A percentile compares a stretch with the other conserved stretches of the same genome.
Evolutionary conservation across 2,329 filamentous ascomycete species (phyloP).

Genomic region (Pyrenochaeta sp.): DNA sequence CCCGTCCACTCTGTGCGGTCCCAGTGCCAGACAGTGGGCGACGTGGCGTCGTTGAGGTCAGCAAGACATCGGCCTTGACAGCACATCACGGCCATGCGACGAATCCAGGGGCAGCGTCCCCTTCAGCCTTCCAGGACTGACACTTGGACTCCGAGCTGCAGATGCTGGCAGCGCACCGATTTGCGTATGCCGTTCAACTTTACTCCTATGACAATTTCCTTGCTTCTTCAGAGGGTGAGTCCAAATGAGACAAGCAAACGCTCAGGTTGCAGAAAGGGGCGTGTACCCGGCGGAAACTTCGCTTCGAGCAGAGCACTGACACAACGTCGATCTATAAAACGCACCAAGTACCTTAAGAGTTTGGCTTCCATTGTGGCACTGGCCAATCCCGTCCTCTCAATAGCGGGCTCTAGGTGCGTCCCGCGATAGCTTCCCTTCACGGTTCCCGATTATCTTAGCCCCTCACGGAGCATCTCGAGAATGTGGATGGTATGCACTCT

Average conservation of each 20-base stretch:
- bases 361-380: slow-evolving; percentile 27
- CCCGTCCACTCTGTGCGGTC: slow-evolving; percentile 23
- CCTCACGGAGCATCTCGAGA: background rate
- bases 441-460: slow-evolving; percentile 21
- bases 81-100: slow-evolving; percentile 15
- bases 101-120: slow-evolving; percentile 20
- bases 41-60: slow-evolving; percentile 35
- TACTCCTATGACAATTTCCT: slow-evolving; percentile 13
- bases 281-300: slow-evolving; percentile 31
- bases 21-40: slow-evolving; percentile 17
- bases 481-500: slow-evolving; percentile 6
- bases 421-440: slow-evolving; percentile 34
- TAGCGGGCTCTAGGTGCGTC: slow-evolving; percentile 41
- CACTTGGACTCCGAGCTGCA: slow-evolving; percentile 16
- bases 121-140: slow-evolving; percentile 15
- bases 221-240: slow-evolving; percentile 22
- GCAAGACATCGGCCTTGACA: slow-evolving; percentile 24
- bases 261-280: slow-evolving; percentile 24
- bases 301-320: slow-evolving; percentile 36
- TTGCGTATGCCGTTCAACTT: slow-evolving; percentile 8
- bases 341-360: slow-evolving; percentile 23
- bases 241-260: slow-evolving; percentile 34
- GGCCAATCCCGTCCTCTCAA: slow-evolving; percentile 35
- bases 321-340: slow-evolving; percentile 37
- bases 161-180: slow-evolving; percentile 14